Percentiles rank a stretch among this genome's conserved stretches.
These are phyloP conservation scores for Pezicula carpinea DNA, from an alignment of 2,329 filamentous ascomycete genomes.

Conservation along the genomic window DNA sequence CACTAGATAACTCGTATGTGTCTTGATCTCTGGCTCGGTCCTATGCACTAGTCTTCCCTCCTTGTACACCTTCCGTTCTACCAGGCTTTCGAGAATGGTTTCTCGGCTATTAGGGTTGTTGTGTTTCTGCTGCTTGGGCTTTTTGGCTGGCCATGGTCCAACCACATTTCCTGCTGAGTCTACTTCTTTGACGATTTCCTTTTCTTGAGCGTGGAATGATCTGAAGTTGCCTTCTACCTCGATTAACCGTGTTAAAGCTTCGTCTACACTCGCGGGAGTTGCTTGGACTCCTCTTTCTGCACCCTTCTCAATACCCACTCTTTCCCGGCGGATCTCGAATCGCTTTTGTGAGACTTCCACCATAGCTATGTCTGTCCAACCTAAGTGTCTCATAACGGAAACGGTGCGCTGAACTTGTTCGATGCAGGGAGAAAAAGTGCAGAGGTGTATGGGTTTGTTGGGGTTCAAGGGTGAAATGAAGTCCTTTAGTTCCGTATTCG, in stretches of 20 bases:
- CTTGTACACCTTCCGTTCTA: conserved; percentile 56
- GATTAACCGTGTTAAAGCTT: conserved; percentile 69
- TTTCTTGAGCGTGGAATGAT: conserved; percentile 48
- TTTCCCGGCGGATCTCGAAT: conserved; percentile 77
- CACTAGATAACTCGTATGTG: conserved; percentile 93
- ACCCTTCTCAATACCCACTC: conserved; percentile 61
- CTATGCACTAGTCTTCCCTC: conserved; percentile 76
- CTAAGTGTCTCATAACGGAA: conserved; percentile 70
- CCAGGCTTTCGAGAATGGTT: conserved; percentile 27
- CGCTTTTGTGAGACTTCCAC: conserved; percentile 79
- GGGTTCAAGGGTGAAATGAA: conserved; percentile 66
- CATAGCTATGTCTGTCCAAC: conserved; percentile 92
- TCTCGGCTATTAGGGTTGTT: conserved; percentile 30
- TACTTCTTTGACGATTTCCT: conserved; percentile 24
- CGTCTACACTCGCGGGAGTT: conserved; percentile 69
- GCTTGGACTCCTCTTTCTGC: conserved; percentile 50
- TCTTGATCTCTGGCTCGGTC: conserved; percentile 85
- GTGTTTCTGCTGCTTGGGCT: conserved; percentile 9
- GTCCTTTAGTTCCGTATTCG: conserved; percentile 23
- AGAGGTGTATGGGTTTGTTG: conserved; percentile 69
- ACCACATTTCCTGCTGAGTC: background rate
- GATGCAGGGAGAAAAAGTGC: conserved; percentile 95
- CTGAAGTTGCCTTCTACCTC: conserved; percentile 67
- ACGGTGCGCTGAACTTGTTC: conserved; percentile 91
- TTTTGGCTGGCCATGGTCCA: conserved; percentile 5